These are phyloP conservation scores for Oleoguttula mirabilis DNA, from an alignment of 495 filamentous ascomycete species.

Conservation along the genomic window DNA sequence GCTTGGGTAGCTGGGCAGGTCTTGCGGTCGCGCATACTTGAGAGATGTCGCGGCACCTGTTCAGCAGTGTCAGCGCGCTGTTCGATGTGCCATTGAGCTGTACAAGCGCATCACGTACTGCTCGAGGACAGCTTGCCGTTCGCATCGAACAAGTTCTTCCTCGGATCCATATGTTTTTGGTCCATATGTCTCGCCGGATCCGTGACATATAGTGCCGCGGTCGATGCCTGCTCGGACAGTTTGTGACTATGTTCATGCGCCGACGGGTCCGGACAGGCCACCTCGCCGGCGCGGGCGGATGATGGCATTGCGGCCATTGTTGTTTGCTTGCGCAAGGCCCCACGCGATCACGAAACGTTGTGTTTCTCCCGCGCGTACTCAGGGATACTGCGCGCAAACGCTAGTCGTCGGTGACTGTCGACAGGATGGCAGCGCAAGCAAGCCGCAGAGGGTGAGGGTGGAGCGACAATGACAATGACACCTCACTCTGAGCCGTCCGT, in stretches of 20 bases:
- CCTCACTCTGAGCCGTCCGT: too few species aligned
- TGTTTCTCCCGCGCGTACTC: too few species aligned
- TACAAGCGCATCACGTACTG: constrained; percentile 27
- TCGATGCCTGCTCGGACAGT: constrained; percentile 31
- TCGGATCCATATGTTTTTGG: constrained; percentile 24
- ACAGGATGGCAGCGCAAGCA: too few species aligned
- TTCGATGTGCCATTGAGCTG: neutral
- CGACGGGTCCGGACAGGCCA: constrained; percentile 31
- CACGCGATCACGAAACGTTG: too few species aligned
- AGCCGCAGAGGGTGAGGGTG: too few species aligned
- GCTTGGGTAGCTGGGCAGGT: constrained; percentile 55
- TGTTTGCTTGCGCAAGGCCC: neutral
- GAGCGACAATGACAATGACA: too few species aligned
- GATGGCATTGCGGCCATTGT: neutral
- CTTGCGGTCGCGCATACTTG: constrained; percentile 54
- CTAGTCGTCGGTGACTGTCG: too few species aligned
- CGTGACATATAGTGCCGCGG: constrained; percentile 32
- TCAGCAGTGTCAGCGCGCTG: neutral
- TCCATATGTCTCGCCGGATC: constrained; percentile 25
- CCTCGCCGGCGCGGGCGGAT: neutral
- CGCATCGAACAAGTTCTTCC: constrained; percentile 30
- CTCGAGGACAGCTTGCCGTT: constrained; percentile 43
- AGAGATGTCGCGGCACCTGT: constrained; percentile 48
- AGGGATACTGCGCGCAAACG: too few species aligned
- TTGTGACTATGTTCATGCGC: constrained; percentile 24